Evolutionary conservation across 129 eudicot species (phyloP).

Genomic region (Gnaphalium uliginosum): DNA sequence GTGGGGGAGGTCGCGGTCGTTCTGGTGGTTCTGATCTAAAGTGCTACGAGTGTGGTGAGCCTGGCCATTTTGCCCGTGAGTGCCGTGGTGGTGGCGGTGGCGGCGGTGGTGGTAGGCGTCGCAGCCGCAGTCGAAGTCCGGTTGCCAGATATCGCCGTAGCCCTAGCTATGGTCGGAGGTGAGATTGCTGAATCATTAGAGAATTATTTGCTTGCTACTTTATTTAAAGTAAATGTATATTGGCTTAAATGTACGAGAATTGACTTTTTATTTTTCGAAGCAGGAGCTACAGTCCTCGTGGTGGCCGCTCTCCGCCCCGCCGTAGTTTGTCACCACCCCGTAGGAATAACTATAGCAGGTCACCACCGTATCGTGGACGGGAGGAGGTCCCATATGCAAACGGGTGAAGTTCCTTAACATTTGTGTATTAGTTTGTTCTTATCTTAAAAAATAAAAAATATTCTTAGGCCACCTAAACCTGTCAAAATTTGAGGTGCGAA

Average conservation of each 20-base stretch:
- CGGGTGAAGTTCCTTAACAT: slow-evolving; percentile 51
- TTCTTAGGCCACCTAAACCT: background rate
- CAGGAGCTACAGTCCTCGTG: slow-evolving; percentile 99
- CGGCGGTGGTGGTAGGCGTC: slow-evolving; percentile 74
- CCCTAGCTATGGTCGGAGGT: slow-evolving; percentile 99
- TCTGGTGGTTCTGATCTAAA: slow-evolving; percentile 91
- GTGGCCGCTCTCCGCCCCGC: slow-evolving; percentile 83
- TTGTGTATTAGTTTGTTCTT: background rate
- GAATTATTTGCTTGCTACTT: background rate
- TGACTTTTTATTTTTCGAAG: background rate
- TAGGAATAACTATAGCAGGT: slow-evolving; percentile 78
- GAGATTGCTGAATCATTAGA: slow-evolving; percentile 24
- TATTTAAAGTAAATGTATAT: background rate
- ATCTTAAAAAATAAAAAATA: too few relatives aligned
- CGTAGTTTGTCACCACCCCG: slow-evolving; percentile 90
- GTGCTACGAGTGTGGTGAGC: slow-evolving; percentile 98
- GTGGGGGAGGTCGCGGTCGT: slow-evolving; percentile 94
- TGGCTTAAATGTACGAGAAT: background rate
- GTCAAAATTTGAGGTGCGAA: background rate
- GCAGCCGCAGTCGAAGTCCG: slow-evolving; percentile 92
- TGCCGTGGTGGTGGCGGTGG: slow-evolving; percentile 75
- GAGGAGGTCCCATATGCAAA: slow-evolving; percentile 86
- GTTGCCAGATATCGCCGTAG: slow-evolving; percentile 73
- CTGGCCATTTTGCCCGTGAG: slow-evolving; percentile 99
- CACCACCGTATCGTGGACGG: slow-evolving; percentile 92